phyloP scores from a whole-genome alignment of 2,329 filamentous ascomycete genomes.

The Pseudogymnoascus sp. region DNA sequence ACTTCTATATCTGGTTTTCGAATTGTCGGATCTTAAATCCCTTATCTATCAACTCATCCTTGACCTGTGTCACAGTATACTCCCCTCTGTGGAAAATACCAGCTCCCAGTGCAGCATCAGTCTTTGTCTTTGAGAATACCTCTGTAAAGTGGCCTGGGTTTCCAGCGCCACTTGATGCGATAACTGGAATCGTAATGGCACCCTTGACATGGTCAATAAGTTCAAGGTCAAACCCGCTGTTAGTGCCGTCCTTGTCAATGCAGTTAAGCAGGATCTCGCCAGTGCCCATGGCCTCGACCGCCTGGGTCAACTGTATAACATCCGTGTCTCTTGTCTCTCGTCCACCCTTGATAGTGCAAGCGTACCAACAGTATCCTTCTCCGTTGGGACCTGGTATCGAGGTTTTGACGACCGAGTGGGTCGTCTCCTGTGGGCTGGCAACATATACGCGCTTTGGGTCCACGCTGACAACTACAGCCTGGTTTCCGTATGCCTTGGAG shows the following conservation, averaged over 20 bases:
- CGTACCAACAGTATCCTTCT: slow-evolving; percentile 87
- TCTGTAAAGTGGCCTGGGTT: slow-evolving; percentile 81
- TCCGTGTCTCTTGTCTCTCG: slow-evolving; percentile 91
- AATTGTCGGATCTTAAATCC: slow-evolving; percentile 73
- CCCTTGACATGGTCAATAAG: slow-evolving; percentile 80
- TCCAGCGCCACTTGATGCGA: slow-evolving; percentile 88
- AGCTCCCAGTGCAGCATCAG: slow-evolving; percentile 88
- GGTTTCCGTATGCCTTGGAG: slow-evolving; percentile 84
- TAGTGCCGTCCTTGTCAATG: slow-evolving; percentile 94
- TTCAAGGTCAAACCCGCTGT: slow-evolving; percentile 90
- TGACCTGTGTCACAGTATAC: slow-evolving; percentile 91
- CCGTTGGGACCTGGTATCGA: slow-evolving; percentile 62
- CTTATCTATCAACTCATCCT: slow-evolving; percentile 65
- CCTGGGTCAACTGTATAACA: slow-evolving; percentile 76
- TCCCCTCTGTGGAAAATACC: slow-evolving; percentile 97
- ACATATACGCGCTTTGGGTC: slow-evolving; percentile 92
- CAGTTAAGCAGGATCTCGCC: slow-evolving; percentile 95
- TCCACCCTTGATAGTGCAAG: slow-evolving; percentile 93
- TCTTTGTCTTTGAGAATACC: slow-evolving; percentile 76
- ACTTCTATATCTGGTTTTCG: slow-evolving; percentile 37
- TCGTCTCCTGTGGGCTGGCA: slow-evolving; percentile 54
- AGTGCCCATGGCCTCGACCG: slow-evolving; percentile 91
- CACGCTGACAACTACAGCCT: slow-evolving; percentile 92
- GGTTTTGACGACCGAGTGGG: slow-evolving; percentile 68
- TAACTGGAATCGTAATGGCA: slow-evolving; percentile 85